Evolutionary conservation across 2,329 filamentous ascomycete species (phyloP), one percentile per base, ranked within the genome.

Genomic region (Blastomyces silverae): DNA sequence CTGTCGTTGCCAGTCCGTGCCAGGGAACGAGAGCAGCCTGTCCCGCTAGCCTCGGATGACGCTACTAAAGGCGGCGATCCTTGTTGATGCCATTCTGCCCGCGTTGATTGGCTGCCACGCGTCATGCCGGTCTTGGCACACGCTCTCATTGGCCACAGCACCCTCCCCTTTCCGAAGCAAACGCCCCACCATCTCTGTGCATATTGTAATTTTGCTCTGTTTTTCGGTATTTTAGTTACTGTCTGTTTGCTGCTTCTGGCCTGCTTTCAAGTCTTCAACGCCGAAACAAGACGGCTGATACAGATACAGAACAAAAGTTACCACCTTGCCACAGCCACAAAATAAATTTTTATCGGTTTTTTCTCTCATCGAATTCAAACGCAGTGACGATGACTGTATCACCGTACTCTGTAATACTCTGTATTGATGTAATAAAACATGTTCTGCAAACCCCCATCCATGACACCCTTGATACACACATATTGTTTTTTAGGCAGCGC

Each of bases 31-130:
- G 67, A 69, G 69, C 73, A 70, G 71, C 67, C 70, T 69, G 68
- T 69, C 71, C 72, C 73, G 71, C 73, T 74, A 75, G 71, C 73
- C 73, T 68, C 74, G 73, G 74, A 75, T 73, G 65, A 71, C 70
- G 66, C 68, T 72, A 67, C 73, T 75, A 76, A 70, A 65, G 69
- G 71, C 68, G 71, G 70, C 72, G 66, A 71, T 69, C 71, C 73
- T 71, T 71, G 73, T 68, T 72, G 69, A 72, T 68, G 71, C 69
- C 69, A 73, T 73, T 73, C 69, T 60, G 58, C 69, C 61, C 53
- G 42, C 28, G 15, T 56, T 75, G 68, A 76, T 76, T 77, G 73
- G 75, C 63, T 68, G 13, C 3, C 7, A 17, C 61, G 67, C 69
- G 71, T 70, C 70, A 66, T 70, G 69, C 69, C 67, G 72, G 73